Evolutionary conservation across 352 stramenopile species (phyloP).

Genomic region (Stephanocyclus meneghinianus): DNA sequence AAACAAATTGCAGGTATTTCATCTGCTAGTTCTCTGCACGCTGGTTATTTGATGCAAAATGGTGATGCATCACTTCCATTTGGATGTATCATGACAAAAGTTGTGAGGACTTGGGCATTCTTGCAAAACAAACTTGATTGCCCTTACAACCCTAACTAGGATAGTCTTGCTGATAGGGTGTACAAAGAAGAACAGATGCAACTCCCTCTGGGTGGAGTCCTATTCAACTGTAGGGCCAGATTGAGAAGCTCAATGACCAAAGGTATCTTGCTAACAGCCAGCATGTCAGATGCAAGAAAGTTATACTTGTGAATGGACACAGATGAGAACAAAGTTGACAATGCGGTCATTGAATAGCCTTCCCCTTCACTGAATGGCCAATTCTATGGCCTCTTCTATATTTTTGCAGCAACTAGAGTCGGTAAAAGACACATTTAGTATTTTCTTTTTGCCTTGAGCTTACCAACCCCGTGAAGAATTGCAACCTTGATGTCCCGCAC

Average conservation of each 20-base stretch:
- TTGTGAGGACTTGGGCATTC: constrained; percentile 91
- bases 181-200: constrained; percentile 84
- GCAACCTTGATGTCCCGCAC: constrained; percentile 86
- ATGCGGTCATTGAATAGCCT: neutral
- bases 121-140: constrained; percentile 86
- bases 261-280: neutral
- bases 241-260: constrained; percentile 38
- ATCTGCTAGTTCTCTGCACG: constrained; percentile 87
- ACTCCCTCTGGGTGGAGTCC: constrained; percentile 86
- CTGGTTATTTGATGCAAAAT: constrained; percentile 90
- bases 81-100: constrained; percentile 85
- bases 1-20: constrained; percentile 90
- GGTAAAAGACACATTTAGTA: constrained; percentile 60
- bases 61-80: constrained; percentile 83
- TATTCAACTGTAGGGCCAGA: constrained; percentile 82
- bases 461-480: constrained; percentile 87
- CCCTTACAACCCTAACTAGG: constrained; percentile 54
- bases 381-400: constrained; percentile 69
- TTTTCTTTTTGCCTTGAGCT: constrained; percentile 74
- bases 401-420: constrained; percentile 61
- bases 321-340: constrained; percentile 4
- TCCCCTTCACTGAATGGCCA: constrained; percentile 43
- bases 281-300: constrained; percentile 1
- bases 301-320: constrained; percentile 5
- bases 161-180: constrained; percentile 42